A percentile compares a stretch with the other conserved stretches of the same genome.
Evolutionary conservation across 371 early-diverging fungal genomes (phyloP).

Genomic region (Dichotomocladium elegans): DNA sequence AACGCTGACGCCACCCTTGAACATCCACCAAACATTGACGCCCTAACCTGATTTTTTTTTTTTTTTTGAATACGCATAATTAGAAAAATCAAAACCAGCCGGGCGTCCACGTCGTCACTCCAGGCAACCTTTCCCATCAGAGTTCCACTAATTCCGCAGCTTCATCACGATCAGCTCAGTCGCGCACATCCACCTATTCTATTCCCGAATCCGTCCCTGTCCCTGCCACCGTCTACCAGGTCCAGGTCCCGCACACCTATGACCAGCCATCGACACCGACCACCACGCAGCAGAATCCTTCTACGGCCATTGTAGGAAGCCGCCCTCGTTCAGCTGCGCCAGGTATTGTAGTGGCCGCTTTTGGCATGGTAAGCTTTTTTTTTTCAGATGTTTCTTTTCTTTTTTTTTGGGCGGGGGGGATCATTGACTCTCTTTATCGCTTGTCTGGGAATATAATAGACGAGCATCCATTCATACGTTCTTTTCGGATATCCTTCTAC

Average conservation of each 20-base stretch:
- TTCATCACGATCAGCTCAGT: slow-evolving; percentile 10
- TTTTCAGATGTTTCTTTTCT: too few species aligned
- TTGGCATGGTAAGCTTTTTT: slow-evolving; percentile 5
- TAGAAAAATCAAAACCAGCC: neutral
- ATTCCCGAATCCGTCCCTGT: neutral
- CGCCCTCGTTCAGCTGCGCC: slow-evolving; percentile 12
- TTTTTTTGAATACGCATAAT: neutral
- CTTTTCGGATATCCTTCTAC: too few species aligned
- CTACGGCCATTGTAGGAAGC: neutral
- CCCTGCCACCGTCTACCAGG: neutral
- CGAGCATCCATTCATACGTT: too few species aligned
- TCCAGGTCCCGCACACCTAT: slow-evolving; percentile 9
- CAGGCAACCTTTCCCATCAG: slow-evolving; percentile 5
- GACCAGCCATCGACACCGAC: slow-evolving; percentile 10
- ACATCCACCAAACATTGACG: too few species aligned
- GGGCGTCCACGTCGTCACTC: neutral
- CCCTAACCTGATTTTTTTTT: too few species aligned
- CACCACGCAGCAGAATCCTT: neutral
- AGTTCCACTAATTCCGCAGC: slow-evolving; percentile 12
- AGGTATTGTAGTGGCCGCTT: slow-evolving; percentile 11
- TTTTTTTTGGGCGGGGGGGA: too few species aligned
- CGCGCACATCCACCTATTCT: slow-evolving; percentile 3
- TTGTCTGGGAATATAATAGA: too few species aligned
- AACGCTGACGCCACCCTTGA: too few species aligned
- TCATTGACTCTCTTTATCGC: too few species aligned